Evolutionary conservation across 2,329 filamentous ascomycete species (phyloP), one percentile per base, ranked within the genome.

Genomic region (Trichoderma brevicompactum): DNA sequence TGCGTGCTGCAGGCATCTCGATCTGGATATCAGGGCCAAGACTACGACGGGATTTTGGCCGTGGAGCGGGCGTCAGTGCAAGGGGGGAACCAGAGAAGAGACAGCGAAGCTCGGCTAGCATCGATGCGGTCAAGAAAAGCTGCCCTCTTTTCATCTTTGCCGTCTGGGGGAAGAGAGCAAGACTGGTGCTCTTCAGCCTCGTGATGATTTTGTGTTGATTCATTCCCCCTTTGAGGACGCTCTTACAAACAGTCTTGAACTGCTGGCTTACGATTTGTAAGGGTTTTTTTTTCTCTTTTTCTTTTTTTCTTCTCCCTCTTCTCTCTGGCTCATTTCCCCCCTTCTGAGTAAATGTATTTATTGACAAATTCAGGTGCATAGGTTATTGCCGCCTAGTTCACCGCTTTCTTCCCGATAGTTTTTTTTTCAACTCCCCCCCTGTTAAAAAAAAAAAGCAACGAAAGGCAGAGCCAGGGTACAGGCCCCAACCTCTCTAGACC

Each of bases 1-100:
- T 64, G 61, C 61, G 61, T 55, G 50, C 50, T 64, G 61, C 61
- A 64, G 61, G 52, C 61, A 64, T 64, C 61, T 55, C 61, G 61
- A 64, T 64, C 61, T 64, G 50, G 61, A 44, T 63, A 63, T 63
- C 48, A 54, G 32, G 49, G 48, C 28, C 32, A 41, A 43, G 55
- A 34, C 41, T n/a, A 40, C 61, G 52, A 54, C 52, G 43, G 61
- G 41, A 28, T 32, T 53, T 40, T 44, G 41, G 23, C 23, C 23
- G 23, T 28, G 23, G 23, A 28, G 23, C 23, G 23, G 23, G 23
- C 23, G 23, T 28, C 23, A 5, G 23, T 23, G 55, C 28, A 23
- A 28, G 44, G 56, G 44, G 43, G 34, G 41, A 41, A 32, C 19
- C n/a, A n/a, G n/a, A n/a, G n/a, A 46, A 40, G 52, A 56, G 44